A percentile compares a stretch with the other conserved stretches of the same genome.
These are phyloP conservation scores for Colletotrichum siamense DNA, from an alignment of 2,329 filamentous ascomycete species.

Conservation along the genomic window DNA sequence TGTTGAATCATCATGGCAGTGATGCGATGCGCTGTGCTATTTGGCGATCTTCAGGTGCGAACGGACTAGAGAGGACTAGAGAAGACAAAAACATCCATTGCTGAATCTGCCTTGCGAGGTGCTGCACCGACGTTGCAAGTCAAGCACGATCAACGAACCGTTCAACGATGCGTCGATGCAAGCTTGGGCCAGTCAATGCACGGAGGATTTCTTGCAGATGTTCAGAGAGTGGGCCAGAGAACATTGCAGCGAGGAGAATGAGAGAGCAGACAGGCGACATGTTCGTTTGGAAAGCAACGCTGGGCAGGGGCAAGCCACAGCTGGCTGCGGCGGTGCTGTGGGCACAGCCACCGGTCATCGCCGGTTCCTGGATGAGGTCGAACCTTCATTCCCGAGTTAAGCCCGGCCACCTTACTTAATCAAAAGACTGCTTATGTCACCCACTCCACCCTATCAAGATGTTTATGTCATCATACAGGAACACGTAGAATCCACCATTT, in stretches of 20 bases:
- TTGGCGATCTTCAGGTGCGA: not conserved
- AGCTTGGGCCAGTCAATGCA: not conserved
- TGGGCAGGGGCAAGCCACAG: not conserved
- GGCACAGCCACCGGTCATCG: not conserved
- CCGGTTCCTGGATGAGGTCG: not conserved
- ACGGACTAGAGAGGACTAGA: not conserved
- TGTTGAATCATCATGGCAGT: not conserved
- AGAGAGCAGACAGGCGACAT: not conserved
- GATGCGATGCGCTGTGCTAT: not conserved
- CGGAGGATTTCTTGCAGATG: not conserved
- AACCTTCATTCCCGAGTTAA: not conserved
- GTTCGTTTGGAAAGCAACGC: not conserved
- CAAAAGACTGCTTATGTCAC: not conserved
- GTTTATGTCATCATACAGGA: not conserved
- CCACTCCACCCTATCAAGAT: fast-evolving
- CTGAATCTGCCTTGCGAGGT: not conserved
- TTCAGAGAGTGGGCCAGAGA: not conserved
- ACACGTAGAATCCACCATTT: not conserved
- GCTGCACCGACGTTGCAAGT: not conserved
- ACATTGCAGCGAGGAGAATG: not conserved
- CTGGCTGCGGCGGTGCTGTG: not conserved
- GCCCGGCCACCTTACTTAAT: not conserved
- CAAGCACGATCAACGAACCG: not conserved
- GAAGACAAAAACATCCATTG: not conserved
- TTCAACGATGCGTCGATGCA: not conserved